Evolutionary conservation across 805 yeast genomes (phyloP), one percentile per base, ranked within the genome.

Genomic region (Grigorovia jiainica): DNA sequence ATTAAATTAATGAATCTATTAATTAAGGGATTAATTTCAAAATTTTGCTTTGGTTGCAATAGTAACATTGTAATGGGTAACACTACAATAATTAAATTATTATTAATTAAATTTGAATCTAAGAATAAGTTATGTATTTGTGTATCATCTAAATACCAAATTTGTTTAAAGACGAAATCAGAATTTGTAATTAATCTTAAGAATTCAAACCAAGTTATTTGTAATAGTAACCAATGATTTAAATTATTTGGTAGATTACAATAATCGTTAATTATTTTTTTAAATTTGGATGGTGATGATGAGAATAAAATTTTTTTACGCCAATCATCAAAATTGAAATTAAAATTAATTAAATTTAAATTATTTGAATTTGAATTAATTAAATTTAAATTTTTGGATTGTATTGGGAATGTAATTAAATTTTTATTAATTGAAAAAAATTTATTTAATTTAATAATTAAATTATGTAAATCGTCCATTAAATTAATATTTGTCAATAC

Each of bases 191-290:
- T 33, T 35, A 38, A 43, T 25, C 45, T 45, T 9, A 55, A 39
- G 31, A 53, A 51, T 19, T 53, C 54, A 37, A 54, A 53, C 61
- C 61, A 56, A 4, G 57, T 48, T 2, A 52, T 40, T 36, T 54
- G 52, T 41, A 52, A 41, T 17, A 56, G 36, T 17, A 50, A 32
- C 61, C 61, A 56, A 38, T 54, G 54, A 18, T 43, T 42, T 27
- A 44, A 43, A 16, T 50, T 46, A 7, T 40, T 34, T 27, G 48
- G 47, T 3, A 43, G 10, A 2, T 37, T 34, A 2, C 43, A 20
- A 24, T 46, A 48, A 15, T 46, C 44, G 13, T 34, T 38, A 13
- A 48, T 32, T 7, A 48, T 32, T 5, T 27, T 23, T n/a, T 31
- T 15, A 23, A 46, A 46, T 39, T 48, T 48, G 7, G 23, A 18